Conservation (phyloP, 345 rosid species). For the Citrus australasica region DNA sequence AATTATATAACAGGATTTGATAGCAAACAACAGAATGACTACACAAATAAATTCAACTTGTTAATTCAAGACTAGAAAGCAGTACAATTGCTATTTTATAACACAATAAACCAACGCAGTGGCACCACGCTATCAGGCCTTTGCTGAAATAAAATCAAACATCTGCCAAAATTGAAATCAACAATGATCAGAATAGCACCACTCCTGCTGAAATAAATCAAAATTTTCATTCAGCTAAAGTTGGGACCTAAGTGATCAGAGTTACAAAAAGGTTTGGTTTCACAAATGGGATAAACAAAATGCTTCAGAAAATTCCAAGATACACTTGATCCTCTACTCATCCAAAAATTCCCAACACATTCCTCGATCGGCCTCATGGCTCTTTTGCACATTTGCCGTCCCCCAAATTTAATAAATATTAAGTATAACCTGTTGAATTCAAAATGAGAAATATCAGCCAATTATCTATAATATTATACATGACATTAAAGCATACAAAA, state of each 20-base stretch:
- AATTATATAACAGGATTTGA: too few species aligned
- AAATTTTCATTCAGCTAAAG: neutral
- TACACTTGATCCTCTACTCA: neutral
- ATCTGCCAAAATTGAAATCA: too few species aligned
- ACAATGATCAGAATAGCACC: neutral
- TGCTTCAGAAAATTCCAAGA: neutral
- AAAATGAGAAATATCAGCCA: neutral
- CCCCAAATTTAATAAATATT: neutral
- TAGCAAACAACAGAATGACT: too few species aligned
- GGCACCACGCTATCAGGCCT: too few species aligned
- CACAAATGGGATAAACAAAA: neutral
- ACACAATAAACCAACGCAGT: too few species aligned
- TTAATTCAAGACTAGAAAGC: too few species aligned
- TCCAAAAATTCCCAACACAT: neutral
- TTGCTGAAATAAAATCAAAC: too few species aligned
- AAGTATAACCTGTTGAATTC: neutral
- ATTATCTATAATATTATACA: neutral
- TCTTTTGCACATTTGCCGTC: slow-evolving; percentile 1
- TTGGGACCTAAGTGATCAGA: neutral
- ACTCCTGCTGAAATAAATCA: neutral
- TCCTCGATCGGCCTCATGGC: neutral
- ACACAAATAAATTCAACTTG: too few species aligned
- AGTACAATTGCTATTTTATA: too few species aligned
- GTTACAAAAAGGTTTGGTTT: neutral
- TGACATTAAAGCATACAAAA: neutral